Evolutionary conservation across 495 filamentous ascomycete genomes (phyloP).

Genomic region (Podospora anserina): DNA sequence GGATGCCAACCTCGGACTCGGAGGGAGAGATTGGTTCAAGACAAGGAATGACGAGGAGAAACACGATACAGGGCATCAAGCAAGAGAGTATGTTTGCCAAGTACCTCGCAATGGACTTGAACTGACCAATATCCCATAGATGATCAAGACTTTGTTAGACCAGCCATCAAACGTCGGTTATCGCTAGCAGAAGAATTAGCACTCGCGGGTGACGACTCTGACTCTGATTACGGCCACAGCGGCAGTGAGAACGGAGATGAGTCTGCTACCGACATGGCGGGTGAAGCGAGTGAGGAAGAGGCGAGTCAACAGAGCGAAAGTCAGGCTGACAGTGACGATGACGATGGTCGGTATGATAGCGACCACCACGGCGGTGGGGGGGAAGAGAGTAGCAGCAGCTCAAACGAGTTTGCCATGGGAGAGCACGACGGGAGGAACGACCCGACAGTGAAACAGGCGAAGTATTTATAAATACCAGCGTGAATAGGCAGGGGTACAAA

Average conservation of each 20-base stretch:
- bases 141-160: neutral
- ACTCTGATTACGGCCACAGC: constrained; percentile 17
- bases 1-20: neutral
- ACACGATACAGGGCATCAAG: constrained; percentile 19
- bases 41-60: constrained; percentile 8
- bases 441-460: neutral
- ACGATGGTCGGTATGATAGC: neutral
- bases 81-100: constrained; percentile 17
- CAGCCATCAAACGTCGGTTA: constrained; percentile 11
- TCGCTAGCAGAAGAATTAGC: constrained; percentile 26
- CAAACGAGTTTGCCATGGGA: neutral
- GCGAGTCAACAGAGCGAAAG: neutral
- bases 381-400: neutral
- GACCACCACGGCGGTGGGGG: neutral
- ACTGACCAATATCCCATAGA: neutral
- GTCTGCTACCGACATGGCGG: neutral
- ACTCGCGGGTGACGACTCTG: constrained; percentile 19
- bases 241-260: constrained; percentile 4
- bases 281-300: neutral
- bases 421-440: neutral
- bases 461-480: neutral
- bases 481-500: neutral
- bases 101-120: too few relatives aligned
- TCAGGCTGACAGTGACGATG: neutral
- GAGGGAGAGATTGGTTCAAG: neutral